Evolutionary conservation across 768 basidiomycete genomes (phyloP).

Genomic region (Fibroporia radiculosa): DNA sequence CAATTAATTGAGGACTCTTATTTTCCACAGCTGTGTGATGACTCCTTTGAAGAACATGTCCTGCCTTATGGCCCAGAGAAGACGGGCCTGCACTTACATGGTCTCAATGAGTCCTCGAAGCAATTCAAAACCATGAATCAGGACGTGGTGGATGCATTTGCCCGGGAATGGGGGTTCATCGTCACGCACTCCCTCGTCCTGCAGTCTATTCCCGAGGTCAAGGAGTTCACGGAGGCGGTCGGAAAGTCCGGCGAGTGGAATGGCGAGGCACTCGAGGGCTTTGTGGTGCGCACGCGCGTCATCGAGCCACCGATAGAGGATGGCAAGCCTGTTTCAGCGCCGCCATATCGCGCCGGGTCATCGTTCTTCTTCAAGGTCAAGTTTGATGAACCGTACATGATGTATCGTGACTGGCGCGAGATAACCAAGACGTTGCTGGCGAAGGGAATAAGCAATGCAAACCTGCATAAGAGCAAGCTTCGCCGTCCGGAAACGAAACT

Average conservation of each 20-base stretch:
- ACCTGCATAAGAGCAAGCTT: conserved; percentile 59
- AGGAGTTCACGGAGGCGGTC: conserved; percentile 61
- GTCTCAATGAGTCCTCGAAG: conserved; percentile 65
- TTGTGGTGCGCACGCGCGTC: conserved; percentile 82
- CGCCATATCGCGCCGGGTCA: conserved; percentile 70
- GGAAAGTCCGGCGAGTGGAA: conserved; percentile 69
- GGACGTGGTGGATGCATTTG: conserved; percentile 65
- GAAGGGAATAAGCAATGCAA: conserved; percentile 25
- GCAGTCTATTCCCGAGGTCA: conserved; percentile 57
- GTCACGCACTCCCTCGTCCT: conserved; percentile 56
- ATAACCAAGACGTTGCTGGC: conserved; percentile 72
- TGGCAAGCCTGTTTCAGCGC: conserved; percentile 21
- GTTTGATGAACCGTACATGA: conserved; percentile 98
- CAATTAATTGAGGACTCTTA: background rate
- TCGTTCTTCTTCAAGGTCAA: conserved; percentile 99
- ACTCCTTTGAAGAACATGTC: conserved; percentile 96
- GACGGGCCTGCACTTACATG: conserved; percentile 90
- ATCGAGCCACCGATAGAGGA: conserved; percentile 31
- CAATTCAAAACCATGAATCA: conserved; percentile 69
- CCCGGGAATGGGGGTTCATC: conserved; percentile 88
- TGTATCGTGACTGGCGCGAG: conserved; percentile 97
- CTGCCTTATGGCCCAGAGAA: conserved; percentile 72
- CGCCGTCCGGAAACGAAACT: conserved; percentile 67
- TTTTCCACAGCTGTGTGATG: conserved; percentile 78
- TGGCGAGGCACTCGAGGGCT: conserved; percentile 84